Evolutionary conservation across 2,329 filamentous ascomycete species (phyloP), one percentile per base, ranked within the genome.

Genomic region (Xylaria sp.): DNA sequence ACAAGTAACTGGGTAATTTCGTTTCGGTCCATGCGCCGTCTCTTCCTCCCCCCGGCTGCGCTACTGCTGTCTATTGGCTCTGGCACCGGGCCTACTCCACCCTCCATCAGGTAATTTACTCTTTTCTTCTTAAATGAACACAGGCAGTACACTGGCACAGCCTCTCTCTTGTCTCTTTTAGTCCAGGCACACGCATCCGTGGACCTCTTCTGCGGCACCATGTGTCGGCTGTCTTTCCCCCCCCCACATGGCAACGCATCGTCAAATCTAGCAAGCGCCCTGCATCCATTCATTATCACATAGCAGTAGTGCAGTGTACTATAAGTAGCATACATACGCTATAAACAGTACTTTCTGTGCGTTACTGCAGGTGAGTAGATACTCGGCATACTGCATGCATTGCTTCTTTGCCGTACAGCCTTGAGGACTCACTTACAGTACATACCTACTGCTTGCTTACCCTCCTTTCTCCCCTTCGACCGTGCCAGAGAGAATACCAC

Each of bases 141-240:
- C 54, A 50, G 20, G 66, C 66, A 68, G 28, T 28, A 59, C 56
- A 48, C 54, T 41, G 20, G 66, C 66, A 68, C 68, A 67, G 68
- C 68, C 68, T 70, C 64, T 25, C 56, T 41, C 23, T n/a, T n/a
- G 10, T 70, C 64, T 25, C 56, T 41, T 34, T n/a, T n/a, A 20
- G 46, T 48, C n/a, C 48, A 59, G 54, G 55, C 54, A 55, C 65
- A 60, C 65, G 32, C 39, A 18, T 55, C 39, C 28, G 28, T 28
- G 5, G 28, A 28, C 28, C 28, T 28, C 18, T 23, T 52, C 37
- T 20, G 50, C 34, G 15, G 41, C 58, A 50, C 65, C 52, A 57
- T 37, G 32, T 61, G 58, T 66, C 25, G 51, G 28, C 51, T 58
- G 41, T 50, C 51, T 58, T 62, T 44, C 52, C 34, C 34, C 34